These are phyloP conservation scores for Stemphylium vesicarium DNA, from an alignment of 2,329 filamentous ascomycete species.

Conservation along the genomic window DNA sequence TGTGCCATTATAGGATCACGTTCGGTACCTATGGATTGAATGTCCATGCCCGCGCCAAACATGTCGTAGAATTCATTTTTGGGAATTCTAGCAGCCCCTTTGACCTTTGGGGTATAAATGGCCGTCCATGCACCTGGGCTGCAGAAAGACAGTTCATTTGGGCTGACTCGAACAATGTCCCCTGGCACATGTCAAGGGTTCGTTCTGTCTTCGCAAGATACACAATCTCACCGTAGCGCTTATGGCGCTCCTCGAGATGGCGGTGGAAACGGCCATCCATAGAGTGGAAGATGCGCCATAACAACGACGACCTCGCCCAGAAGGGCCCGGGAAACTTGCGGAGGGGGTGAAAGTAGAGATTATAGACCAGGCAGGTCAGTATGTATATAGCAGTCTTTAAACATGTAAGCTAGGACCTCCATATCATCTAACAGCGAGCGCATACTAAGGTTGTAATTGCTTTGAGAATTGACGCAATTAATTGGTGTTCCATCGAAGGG, in stretches of 20 bases:
- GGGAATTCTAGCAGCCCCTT: too few species aligned
- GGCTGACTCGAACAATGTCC: not conserved
- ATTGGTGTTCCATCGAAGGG: too few species aligned
- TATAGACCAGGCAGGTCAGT: not conserved
- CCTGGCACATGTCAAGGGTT: not conserved
- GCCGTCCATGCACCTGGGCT: not conserved
- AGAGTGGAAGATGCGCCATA: slow-evolving; percentile 2
- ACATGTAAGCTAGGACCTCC: too few species aligned
- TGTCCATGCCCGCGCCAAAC: too few species aligned
- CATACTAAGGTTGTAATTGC: too few species aligned
- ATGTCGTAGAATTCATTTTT: too few species aligned
- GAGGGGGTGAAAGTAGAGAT: not conserved
- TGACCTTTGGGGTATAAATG: too few species aligned
- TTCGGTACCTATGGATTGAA: too few species aligned
- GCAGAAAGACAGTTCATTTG: not conserved
- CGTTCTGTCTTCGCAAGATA: not conserved
- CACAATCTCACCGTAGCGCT: not conserved
- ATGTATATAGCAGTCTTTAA: too few species aligned
- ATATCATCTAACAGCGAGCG: too few species aligned
- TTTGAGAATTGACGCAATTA: too few species aligned
- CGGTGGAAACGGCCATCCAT: not conserved
- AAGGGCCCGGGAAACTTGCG: not conserved
- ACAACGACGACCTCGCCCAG: not conserved
- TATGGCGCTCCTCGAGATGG: not conserved
- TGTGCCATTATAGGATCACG: too few species aligned